Percentiles rank a stretch among this genome's conserved stretches.
Conservation (phyloP, 2,329 filamentous ascomycete genomes). For the Cladosporium phlei region DNA sequence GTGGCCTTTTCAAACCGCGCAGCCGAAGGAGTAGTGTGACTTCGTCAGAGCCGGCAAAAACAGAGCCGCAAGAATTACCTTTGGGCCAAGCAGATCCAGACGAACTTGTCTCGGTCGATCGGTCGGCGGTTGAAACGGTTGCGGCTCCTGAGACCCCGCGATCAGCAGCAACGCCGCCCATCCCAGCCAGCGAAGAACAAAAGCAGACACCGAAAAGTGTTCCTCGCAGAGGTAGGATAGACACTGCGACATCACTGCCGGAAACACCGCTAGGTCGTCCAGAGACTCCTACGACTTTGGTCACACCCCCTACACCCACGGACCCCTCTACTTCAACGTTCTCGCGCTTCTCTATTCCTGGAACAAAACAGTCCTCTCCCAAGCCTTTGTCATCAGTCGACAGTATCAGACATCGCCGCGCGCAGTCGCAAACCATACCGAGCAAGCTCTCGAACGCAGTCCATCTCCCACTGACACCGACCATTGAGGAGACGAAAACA, state of each 20-base stretch:
- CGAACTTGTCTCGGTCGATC: slow-evolving; percentile 1
- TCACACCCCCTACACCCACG: slow-evolving; percentile 61
- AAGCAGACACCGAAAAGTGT: slow-evolving; percentile 4
- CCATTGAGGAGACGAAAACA: slow-evolving; percentile 64
- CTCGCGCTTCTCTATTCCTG: slow-evolving; percentile 13
- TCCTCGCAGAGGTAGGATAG: slow-evolving; percentile 23
- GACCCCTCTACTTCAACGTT: slow-evolving; percentile 31
- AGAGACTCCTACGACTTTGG: slow-evolving; percentile 51
- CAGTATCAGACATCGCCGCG: slow-evolving; percentile 30
- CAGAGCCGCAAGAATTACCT: background rate
- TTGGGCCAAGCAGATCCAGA: slow-evolving; percentile 1
- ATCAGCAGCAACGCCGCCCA: background rate
- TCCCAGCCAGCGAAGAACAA: background rate
- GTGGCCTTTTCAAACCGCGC: slow-evolving; percentile 39
- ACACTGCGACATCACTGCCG: slow-evolving; percentile 33
- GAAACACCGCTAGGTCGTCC: slow-evolving; percentile 37
- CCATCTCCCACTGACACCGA: slow-evolving; percentile 69
- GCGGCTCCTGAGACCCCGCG: slow-evolving; percentile 5
- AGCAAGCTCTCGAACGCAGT: slow-evolving; percentile 83
- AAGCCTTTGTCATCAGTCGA: slow-evolving; percentile 25
- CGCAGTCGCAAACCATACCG: slow-evolving; percentile 44
- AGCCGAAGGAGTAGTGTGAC: slow-evolving; percentile 31
- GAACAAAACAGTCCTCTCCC: background rate
- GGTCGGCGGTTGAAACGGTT: slow-evolving; percentile 2
- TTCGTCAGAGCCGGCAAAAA: slow-evolving; percentile 16